Base-by-base conservation (phyloP, 352 stramenopile species). In the Phytophthora ramorum region DNA sequence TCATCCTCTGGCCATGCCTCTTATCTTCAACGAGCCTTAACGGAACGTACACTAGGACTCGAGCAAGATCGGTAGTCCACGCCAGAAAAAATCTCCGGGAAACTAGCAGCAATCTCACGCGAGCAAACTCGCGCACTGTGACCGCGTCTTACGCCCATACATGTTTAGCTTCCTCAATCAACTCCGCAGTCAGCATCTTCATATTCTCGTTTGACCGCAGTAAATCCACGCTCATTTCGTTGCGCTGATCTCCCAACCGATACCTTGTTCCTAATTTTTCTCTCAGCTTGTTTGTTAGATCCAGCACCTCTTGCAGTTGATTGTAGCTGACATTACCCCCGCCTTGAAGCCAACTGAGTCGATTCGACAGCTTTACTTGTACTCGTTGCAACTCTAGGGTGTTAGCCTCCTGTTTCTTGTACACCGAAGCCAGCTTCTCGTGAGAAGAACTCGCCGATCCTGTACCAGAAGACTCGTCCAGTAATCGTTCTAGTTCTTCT, bases 361-460 rank as follows among this genome's bases (percentile, higher is more conserved):
- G 24, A 19, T 49, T 59, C 14, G 41, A 38, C 13, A 59, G 26
- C 20, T 50, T 59, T 19, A 34, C 52, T 32, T 59, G 38, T 12
- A 43, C 13, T 8, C 14, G 7, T 12, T 24, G 35, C 7, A 58
- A 17, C 34, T 12, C 51, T 12, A 28, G 4, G 14, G 4, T 19
- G n/a, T 41, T 54, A 3, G 12, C 20, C 20, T 40, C 13, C 5
- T 24, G 10, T 48, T 26, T 30, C 4, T 14, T 40, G 26, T 38
- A 43, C 4, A 54, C 20, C 28, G 28, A 38, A 0, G 4, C 47
- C 32, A 57, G 37, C 14, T 30, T 48, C 12, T 38, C 37, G n/a
- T 48, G 34, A 40, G 51, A 48, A 20, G 22, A 35, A n/a, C 20
- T 8, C 16, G 17, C 14, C 20, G 8, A 30, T 32, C 6, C 4